A percentile compares a stretch with the other conserved stretches of the same genome.
These are phyloP conservation scores for Aspergillus fischeri DNA, from an alignment of 2,329 filamentous ascomycete species.

Conservation along the genomic window DNA sequence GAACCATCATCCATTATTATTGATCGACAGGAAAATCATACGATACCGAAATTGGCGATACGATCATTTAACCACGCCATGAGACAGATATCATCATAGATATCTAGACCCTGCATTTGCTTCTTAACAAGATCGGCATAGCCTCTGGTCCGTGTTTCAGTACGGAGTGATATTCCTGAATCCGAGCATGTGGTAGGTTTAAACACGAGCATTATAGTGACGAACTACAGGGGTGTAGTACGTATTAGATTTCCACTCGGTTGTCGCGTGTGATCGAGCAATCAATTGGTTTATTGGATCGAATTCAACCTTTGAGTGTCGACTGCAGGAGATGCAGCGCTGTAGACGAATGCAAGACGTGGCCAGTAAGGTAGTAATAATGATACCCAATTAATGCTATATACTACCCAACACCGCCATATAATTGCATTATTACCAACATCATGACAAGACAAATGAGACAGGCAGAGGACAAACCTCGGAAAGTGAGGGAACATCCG, in stretches of 20 bases:
- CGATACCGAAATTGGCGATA: neutral
- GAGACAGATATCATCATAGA: too few relatives aligned
- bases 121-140: slow-evolving; percentile 8
- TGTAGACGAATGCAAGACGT: neutral
- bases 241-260: neutral
- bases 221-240: neutral
- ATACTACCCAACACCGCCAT: neutral
- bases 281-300: neutral
- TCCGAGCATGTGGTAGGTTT: neutral
- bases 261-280: neutral
- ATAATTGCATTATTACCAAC: neutral
- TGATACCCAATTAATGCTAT: neutral
- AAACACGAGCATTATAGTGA: neutral
- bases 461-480: neutral
- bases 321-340: neutral
- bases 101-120: neutral
- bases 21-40: neutral
- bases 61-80: neutral
- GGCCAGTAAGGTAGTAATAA: neutral
- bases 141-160: slow-evolving; percentile 19
- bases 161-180: neutral
- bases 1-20: neutral
- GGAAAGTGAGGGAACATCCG: neutral
- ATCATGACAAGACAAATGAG: neutral
- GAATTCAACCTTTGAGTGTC: neutral